A percentile compares a stretch with the other conserved stretches of the same genome.
Conservation (phyloP, 2,329 filamentous ascomycete genomes). For the Monilinia laxa region DNA sequence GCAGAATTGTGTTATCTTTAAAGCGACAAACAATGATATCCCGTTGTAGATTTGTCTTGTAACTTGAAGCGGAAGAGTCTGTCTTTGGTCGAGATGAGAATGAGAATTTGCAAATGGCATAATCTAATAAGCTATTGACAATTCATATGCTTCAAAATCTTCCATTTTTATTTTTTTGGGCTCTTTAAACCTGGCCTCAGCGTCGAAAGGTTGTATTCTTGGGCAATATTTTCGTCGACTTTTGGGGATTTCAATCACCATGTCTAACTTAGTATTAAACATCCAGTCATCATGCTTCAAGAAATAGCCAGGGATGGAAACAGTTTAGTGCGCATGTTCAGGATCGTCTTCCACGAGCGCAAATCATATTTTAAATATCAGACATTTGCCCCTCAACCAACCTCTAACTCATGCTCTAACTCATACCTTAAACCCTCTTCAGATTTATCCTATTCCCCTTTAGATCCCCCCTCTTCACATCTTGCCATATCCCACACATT, state of each 20-base stretch:
- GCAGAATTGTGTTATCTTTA: not conserved
- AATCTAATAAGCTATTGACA: not conserved
- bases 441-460: too few species aligned
- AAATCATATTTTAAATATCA: not conserved
- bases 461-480: too few species aligned
- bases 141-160: not conserved
- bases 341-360: not conserved
- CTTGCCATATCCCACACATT: too few species aligned
- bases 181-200: too few species aligned
- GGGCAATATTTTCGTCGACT: not conserved
- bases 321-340: fast-evolving
- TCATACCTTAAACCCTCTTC: not conserved
- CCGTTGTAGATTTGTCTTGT: not conserved
- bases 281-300: not conserved
- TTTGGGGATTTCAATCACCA: not conserved
- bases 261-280: too few species aligned
- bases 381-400: not conserved
- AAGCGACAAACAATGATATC: not conserved
- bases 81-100: not conserved
- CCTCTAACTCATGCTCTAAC: not conserved
- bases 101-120: not conserved
- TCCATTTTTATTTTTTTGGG: not conserved
- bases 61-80: not conserved
- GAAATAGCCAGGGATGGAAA: not conserved
- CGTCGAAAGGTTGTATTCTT: not conserved